Base-by-base conservation (phyloP, 257 asterid genomes). In the Plantago elongata region DNA sequence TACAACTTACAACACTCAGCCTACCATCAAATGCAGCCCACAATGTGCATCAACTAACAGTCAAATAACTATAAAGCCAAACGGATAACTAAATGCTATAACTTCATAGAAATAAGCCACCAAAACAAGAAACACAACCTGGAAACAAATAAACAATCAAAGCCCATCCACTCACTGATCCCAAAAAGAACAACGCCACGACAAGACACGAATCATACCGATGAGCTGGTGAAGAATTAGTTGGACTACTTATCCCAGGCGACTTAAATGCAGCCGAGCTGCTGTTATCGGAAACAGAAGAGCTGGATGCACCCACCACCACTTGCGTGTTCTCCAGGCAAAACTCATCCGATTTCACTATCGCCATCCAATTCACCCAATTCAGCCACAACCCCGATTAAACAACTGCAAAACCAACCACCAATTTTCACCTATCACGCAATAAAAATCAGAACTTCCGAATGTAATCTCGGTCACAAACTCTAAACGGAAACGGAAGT, bases 231-330 rank as follows among this genome's bases (percentile, higher is more conserved):
- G 96, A 87, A 67, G 81, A 69, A 65, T 82, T 75, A 37, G 77
- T 56, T 3, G 97, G 95, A 79, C 97, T 93, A 73, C 88, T 74
- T 66, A 70, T 75, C 52, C 79, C 78, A 0, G 94, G 94, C 3
- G 99, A 83, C 74, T 79, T 89, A 10, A 81, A 17, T 14, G 73
- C 76, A 70, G 74, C 57, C 69, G 84, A 74, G 69, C 87, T 85
- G 73, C 94, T 83, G 72, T 81, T 82, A 74, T 93, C 97, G 17
- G 97, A 92, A 82, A 82, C 81, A 22, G 97, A 86, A 18, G 97
- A 89, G 86, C 91, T 83, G 7, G 95, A 89, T 57, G 81, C 85
- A 73, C 83, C 91, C 38, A 74, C 77, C 38, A 74, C 77, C 9
- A 81, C 74, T 69, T 84, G 92, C 87, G 79, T 93, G 71, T 80